A percentile compares a stretch with the other conserved stretches of the same genome.
Evolutionary conservation across 192 early-diverging fungal species (phyloP).

Genomic region (Coemansia guatemalensis): DNA sequence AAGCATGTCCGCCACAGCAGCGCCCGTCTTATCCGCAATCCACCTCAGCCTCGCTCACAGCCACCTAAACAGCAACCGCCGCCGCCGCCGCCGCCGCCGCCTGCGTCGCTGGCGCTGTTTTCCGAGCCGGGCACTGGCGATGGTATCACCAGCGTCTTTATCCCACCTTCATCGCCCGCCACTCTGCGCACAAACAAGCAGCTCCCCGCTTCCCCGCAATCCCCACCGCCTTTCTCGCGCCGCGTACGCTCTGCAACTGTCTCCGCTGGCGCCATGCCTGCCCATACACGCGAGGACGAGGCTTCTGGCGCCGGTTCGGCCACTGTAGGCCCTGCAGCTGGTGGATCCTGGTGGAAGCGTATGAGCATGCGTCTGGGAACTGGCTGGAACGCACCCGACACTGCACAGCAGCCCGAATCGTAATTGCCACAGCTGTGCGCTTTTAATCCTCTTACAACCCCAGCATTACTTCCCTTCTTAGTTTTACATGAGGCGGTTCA

Average conservation of each 20-base stretch:
- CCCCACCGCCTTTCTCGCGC: constrained; percentile 29
- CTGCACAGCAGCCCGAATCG: too few species aligned
- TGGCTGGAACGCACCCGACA: constrained; percentile 29
- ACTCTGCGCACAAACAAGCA: constrained; percentile 8
- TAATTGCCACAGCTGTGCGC: too few species aligned
- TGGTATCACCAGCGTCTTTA: constrained; percentile 52
- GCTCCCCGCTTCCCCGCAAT: constrained; percentile 1
- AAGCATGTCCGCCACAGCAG: constrained; percentile 10
- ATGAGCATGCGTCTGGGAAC: constrained; percentile 36
- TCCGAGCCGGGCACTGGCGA: constrained; percentile 43
- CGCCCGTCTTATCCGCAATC: constrained; percentile 20
- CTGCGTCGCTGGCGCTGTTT: constrained; percentile 10
- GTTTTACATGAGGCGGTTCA: too few species aligned
- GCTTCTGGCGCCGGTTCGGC: constrained; percentile 10
- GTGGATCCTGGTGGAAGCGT: constrained; percentile 50
- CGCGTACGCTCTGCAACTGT: constrained; percentile 46
- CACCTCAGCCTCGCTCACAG: not conserved
- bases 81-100: constrained; percentile 7
- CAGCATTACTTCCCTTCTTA: too few species aligned
- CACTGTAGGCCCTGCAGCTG: constrained; percentile 14
- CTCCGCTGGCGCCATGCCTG: constrained; percentile 22
- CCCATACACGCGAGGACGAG: constrained; percentile 1
- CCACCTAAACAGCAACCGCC: constrained; percentile 2
- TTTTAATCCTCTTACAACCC: too few species aligned
- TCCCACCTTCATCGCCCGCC: constrained; percentile 40